These are phyloP conservation scores for Multifurca ochricompacta DNA, from an alignment of 768 basidiomycete genomes.

Conservation along the genomic window DNA sequence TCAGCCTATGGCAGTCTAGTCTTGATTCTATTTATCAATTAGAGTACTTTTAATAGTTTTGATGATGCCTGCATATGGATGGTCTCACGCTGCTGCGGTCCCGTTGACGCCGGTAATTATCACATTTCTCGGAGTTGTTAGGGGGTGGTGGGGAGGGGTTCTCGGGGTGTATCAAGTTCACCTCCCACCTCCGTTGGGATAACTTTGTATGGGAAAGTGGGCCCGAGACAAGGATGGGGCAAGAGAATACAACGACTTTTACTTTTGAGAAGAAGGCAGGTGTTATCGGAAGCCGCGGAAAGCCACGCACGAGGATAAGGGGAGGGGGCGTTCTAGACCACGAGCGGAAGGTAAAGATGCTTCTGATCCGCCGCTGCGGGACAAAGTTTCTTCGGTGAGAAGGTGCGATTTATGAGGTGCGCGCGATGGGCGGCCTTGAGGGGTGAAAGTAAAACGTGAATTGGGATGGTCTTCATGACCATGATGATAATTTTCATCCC, in stretches of 20 bases:
- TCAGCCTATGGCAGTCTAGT: background rate
- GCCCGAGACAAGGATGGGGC: background rate
- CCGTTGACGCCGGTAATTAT: conserved; percentile 1
- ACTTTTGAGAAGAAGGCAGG: conserved; percentile 17
- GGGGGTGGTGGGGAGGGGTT: no score
- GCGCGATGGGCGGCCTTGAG: conserved; percentile 20
- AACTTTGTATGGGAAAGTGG: conserved; percentile 3
- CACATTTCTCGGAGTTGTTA: conserved; percentile 18
- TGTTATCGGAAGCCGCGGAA: conserved; percentile 21
- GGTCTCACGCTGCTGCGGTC: background rate
- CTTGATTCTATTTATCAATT: background rate
- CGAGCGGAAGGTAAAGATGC: conserved; percentile 17
- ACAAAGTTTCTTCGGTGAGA: conserved; percentile 18
- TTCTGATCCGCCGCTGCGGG: conserved; percentile 20
- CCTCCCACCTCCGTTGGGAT: conserved; percentile 15
- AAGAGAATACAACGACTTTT: conserved; percentile 13
- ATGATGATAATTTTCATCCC: no score
- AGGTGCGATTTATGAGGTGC: conserved; percentile 17
- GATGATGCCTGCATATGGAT: background rate
- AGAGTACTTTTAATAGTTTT: background rate
- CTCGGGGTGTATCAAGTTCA: conserved; percentile 7
- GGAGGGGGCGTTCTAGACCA: conserved; percentile 17
- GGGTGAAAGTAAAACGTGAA: conserved; percentile 4
- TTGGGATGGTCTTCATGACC: background rate
- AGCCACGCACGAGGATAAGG: conserved; percentile 21